A percentile compares a stretch with the other conserved stretches of the same genome.
These are phyloP conservation scores for Chimonanthus salicifolius DNA, from an alignment of 164 flowering plant genomes.

Conservation along the genomic window DNA sequence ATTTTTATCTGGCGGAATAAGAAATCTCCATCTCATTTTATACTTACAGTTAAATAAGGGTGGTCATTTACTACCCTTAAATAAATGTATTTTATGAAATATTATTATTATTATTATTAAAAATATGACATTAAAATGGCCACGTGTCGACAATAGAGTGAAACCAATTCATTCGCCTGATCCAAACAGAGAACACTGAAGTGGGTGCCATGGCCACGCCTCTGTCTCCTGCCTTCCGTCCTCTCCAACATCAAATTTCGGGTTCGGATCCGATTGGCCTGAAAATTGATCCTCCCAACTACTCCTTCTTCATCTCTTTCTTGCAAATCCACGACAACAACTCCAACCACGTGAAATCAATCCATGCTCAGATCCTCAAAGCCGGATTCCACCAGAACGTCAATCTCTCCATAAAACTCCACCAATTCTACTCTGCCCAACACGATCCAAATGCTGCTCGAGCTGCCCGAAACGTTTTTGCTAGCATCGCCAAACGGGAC, in stretches of 20 bases:
- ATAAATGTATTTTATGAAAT: no score
- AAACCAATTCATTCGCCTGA: no score
- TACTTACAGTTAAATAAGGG: no score
- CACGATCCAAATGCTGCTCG: slow-evolving; percentile 33
- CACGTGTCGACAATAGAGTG: no score
- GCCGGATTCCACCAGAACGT: slow-evolving; percentile 49
- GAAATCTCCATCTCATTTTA: no score
- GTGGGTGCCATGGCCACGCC: not conserved
- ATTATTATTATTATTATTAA: no score
- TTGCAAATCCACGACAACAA: not conserved
- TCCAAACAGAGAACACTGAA: no score
- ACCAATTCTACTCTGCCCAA: slow-evolving; percentile 35
- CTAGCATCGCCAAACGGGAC: slow-evolving; percentile 42
- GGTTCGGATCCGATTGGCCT: not conserved
- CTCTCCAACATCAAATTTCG: not conserved
- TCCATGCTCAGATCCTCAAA: slow-evolving; percentile 51
- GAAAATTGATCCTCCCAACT: slow-evolving; percentile 1
- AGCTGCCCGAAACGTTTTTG: slow-evolving; percentile 34
- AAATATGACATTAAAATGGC: no score
- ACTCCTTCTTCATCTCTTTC: slow-evolving; percentile 5
- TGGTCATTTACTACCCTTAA: no score
- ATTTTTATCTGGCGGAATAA: no score
- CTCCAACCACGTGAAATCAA: slow-evolving; percentile 36
- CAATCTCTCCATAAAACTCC: slow-evolving; percentile 58
- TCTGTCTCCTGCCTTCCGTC: not conserved